Percentiles rank a stretch among this genome's conserved stretches.
These are phyloP conservation scores for Ganoderma lucidum DNA, from an alignment of 1,284 basidiomycete species.

Conservation along the genomic window DNA sequence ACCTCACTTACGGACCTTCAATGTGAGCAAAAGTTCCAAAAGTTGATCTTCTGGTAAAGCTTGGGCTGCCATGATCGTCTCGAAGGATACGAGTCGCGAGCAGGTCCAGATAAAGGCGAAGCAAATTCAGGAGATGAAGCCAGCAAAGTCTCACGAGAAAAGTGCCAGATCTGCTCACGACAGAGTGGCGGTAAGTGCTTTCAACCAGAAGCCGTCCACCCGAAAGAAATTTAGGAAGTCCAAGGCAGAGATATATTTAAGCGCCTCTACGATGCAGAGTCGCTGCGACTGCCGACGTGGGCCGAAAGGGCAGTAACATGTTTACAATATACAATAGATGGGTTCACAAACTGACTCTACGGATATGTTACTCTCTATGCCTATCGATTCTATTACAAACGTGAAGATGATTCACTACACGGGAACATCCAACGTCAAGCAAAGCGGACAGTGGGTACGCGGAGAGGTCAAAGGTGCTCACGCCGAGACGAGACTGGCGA, in stretches of 20 bases:
- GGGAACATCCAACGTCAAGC: background rate
- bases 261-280: background rate
- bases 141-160: background rate
- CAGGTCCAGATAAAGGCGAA: background rate
- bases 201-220: background rate
- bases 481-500: conserved; percentile 39
- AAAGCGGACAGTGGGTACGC: background rate
- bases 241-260: background rate
- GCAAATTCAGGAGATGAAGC: background rate
- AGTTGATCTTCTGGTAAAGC: conserved; percentile 63
- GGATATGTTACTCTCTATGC: background rate
- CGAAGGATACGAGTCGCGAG: background rate
- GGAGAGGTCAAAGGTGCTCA: conserved; percentile 29
- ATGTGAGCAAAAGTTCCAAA: conserved; percentile 69
- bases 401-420: conserved; percentile 6
- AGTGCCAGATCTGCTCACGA: background rate
- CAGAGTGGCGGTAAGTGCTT: background rate
- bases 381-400: background rate
- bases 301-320: background rate
- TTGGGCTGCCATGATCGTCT: conserved; percentile 34
- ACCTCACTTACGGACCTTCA: conserved; percentile 57
- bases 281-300: too few relatives aligned
- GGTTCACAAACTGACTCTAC: background rate
- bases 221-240: background rate
- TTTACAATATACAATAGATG: background rate